Base-by-base conservation (phyloP, 2,329 filamentous ascomycete species). In the Diaporthe vexans region DNA sequence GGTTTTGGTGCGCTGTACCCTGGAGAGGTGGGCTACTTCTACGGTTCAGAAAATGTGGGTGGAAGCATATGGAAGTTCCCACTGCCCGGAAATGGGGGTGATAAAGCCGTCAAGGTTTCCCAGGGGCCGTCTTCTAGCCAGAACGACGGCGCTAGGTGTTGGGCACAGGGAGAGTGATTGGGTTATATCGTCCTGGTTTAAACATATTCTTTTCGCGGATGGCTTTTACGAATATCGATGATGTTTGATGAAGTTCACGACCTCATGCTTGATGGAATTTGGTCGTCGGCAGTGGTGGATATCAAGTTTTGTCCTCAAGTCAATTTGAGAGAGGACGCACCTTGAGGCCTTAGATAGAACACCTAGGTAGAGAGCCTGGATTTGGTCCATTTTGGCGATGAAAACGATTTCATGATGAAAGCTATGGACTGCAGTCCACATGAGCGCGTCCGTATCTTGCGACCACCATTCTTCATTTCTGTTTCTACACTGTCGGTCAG, bases 91-190 rank as follows among this genome's bases (percentile, higher is more conserved):
- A 52, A 40, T 15, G 26, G 26, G 29, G 15, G 15, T 1, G 8
- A 67, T 24, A 37, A 24, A 52, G 63, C 63, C 11, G 63, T 52
- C 8, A 11, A 2, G n/a, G 46, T 67, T 8, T 6, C 43, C 21
- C 21, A 17, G 37, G 63, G 63, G 63, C 63, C 63, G 7, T 1
- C 46, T 37, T 52, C 63, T 21, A 52, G 1, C 13, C 46, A 52
- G 63, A 67, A 67, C 6, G 63, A 67, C 29, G 63, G 63, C 46
- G 63, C 63, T 13, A 51, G 63, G 63, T 67, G 63, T 52, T 67
- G 63, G 63, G 63, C 46, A 15, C 63, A 67, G 46, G 40, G 24
- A 6, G 3, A 21, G 46, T 67, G n/a, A 67, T 67, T 37, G 63
- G 4, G 5, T 67, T 15, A 13, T 4, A 24, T 9, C 33, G 29